A percentile compares a stretch with the other conserved stretches of the same genome.
Conservation (phyloP, 345 rosid species). For the Citrus medica region DNA sequence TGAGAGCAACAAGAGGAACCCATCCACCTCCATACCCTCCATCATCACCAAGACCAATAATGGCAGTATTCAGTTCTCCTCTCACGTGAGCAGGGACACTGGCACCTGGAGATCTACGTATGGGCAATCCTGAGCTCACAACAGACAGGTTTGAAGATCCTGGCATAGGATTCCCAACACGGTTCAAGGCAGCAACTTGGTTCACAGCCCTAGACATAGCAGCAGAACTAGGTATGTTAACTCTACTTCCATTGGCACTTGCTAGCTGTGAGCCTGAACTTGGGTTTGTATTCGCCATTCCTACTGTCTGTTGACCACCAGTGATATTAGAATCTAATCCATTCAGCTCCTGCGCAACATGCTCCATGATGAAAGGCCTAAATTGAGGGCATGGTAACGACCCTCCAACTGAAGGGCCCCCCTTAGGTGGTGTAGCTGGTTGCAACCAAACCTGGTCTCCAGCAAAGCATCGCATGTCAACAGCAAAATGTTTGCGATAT, state of each 20-base stretch:
- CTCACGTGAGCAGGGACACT: slow-evolving; percentile 88
- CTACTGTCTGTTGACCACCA: slow-evolving; percentile 63
- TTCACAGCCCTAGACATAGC: slow-evolving; percentile 58
- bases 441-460: slow-evolving; percentile 99
- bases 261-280: slow-evolving; percentile 47
- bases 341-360: slow-evolving; percentile 95
- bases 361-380: slow-evolving; percentile 99
- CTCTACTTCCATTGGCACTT: slow-evolving; percentile 67
- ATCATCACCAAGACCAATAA: slow-evolving; percentile 98
- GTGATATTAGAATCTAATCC: slow-evolving; percentile 78
- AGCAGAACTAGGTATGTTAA: slow-evolving; percentile 53
- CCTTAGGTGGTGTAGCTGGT: slow-evolving; percentile 98
- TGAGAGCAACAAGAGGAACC: slow-evolving; percentile 99
- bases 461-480: slow-evolving; percentile 99
- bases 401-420: slow-evolving; percentile 88
- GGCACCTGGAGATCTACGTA: slow-evolving; percentile 77
- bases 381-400: slow-evolving; percentile 99
- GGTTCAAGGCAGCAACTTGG: slow-evolving; percentile 63
- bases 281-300: slow-evolving; percentile 44
- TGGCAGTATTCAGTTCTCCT: slow-evolving; percentile 95
- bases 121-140: slow-evolving; percentile 60
- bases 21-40: slow-evolving; percentile 99
- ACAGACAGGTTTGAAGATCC: slow-evolving; percentile 61
- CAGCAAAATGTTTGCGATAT: slow-evolving; percentile 93
- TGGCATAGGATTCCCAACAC: slow-evolving; percentile 59